Percentiles rank a stretch among this genome's conserved stretches.
Conservation (phyloP, 306 rosid genomes). For the Leucaena leucocephala region DNA sequence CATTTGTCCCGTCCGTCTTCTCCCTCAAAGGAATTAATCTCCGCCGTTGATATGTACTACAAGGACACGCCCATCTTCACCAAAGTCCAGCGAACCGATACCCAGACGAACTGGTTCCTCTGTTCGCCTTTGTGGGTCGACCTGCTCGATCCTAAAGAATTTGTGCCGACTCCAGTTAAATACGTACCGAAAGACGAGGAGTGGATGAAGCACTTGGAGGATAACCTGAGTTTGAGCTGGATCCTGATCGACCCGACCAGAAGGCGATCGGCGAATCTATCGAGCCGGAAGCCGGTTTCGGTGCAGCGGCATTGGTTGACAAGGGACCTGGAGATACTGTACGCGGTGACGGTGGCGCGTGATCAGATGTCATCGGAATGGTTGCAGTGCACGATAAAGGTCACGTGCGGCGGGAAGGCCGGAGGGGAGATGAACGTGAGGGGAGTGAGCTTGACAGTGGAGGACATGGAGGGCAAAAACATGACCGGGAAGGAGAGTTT, state of each 20-base stretch:
- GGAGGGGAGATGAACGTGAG: constrained; percentile 64
- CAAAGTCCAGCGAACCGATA: constrained; percentile 46
- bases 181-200: constrained; percentile 37
- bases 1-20: neutral
- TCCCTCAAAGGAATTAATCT: constrained; percentile 47
- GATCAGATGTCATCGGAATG: constrained; percentile 35
- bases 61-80: constrained; percentile 55
- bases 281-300: constrained; percentile 64
- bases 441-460: constrained; percentile 70
- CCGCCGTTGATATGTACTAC: constrained; percentile 74
- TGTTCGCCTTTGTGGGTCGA: constrained; percentile 60
- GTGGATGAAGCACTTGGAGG: constrained; percentile 53
- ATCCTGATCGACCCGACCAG: constrained; percentile 55
- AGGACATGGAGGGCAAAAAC: constrained; percentile 71
- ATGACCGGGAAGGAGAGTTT: constrained; percentile 67
- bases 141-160: constrained; percentile 57
- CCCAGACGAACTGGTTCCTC: constrained; percentile 53
- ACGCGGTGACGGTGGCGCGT: constrained; percentile 51
- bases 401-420: constrained; percentile 61
- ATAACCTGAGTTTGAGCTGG: constrained; percentile 72
- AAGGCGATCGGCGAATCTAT: constrained; percentile 62
- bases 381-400: constrained; percentile 60
- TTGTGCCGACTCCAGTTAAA: constrained; percentile 48
- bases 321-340: constrained; percentile 63
- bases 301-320: constrained; percentile 79